Evolutionary conservation across 2,329 filamentous ascomycete genomes (phyloP).

Genomic region (Aulographum hederae): DNA sequence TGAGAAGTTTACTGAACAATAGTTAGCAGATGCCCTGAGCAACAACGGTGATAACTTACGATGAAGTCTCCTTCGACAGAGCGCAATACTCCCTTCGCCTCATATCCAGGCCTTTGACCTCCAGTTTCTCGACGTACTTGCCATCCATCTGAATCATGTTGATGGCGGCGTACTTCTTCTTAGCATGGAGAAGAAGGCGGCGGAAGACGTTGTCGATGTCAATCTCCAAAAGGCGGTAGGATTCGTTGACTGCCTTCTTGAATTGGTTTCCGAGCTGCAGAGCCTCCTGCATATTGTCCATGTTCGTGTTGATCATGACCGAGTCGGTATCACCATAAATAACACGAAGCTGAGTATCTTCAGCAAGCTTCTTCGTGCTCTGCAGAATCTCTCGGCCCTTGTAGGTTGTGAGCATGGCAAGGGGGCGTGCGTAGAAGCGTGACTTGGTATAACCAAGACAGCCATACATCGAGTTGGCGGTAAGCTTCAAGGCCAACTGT

Average conservation of each 20-base stretch:
- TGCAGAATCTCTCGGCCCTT: slow-evolving; percentile 95
- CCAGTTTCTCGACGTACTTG: slow-evolving; percentile 83
- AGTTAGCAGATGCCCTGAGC: slow-evolving; percentile 7
- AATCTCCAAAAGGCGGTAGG: slow-evolving; percentile 83
- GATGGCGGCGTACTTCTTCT: slow-evolving; percentile 98
- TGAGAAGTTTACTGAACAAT: slow-evolving; percentile 48
- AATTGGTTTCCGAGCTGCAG: slow-evolving; percentile 86
- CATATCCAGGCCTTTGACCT: slow-evolving; percentile 98
- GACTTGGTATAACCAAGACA: slow-evolving; percentile 95
- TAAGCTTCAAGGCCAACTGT: slow-evolving; percentile 88
- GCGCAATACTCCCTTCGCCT: slow-evolving; percentile 91
- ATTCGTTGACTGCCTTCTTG: slow-evolving; percentile 85
- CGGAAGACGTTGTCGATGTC: slow-evolving; percentile 97
- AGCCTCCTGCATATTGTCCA: slow-evolving; percentile 79
- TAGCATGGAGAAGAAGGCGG: slow-evolving; percentile 80
- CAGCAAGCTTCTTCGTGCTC: slow-evolving; percentile 88
- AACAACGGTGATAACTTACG: slow-evolving; percentile 15
- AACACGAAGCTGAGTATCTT: slow-evolving; percentile 77
- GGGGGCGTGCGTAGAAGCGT: slow-evolving; percentile 85
- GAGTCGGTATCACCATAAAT: slow-evolving; percentile 99
- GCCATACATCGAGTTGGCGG: slow-evolving; percentile 98
- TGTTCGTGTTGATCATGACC: slow-evolving; percentile 99
- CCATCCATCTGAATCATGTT: slow-evolving; percentile 81
- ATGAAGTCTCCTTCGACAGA: slow-evolving; percentile 86
- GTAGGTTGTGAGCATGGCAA: slow-evolving; percentile 89